Evolutionary conservation across 257 asterid genomes (phyloP), one percentile per base, ranked within the genome.

Genomic region (Solanum clarkiae): DNA sequence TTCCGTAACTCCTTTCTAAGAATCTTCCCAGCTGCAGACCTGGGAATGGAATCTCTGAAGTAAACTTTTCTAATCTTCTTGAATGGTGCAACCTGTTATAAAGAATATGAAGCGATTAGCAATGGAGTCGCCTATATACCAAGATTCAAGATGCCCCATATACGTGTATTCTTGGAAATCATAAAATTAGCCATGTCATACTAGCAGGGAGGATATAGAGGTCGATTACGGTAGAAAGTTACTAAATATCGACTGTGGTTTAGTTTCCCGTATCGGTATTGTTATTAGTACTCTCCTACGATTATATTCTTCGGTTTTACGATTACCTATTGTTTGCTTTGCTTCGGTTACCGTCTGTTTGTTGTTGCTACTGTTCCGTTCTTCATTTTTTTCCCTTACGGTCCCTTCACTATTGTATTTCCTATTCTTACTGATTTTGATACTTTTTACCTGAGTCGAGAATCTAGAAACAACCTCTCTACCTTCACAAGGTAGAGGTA

Each of bases 21-120:
- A 45, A 93, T 91, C 92, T 95, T 95, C 77, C 97, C 97, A 15
- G 94, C 90, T 0, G 93, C 86, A 26, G 95, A 89, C 59, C 93
- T 89, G 2, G 98, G 97, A 70, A 94, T 87, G 14, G 92, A 89
- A 51, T 84, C 32, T 53, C 89, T 84, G 24, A 92, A 93, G 72
- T 84, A 87, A 40, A 95, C 93, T 88, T 89, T 92, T 66, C 98
- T 92, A 84, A 95, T 93, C 89, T 93, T 94, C 93, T 95, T 95
- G 89, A 94, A 91, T 29, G 98, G 96, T 69, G 97, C 92, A 86
- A 95, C 98, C 98, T 95, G 92, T 83, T 86, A 71, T 4, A 13
- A 47, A 42, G 17, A 84, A 74, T 10, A 10, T 18, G 45, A 24
- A 29, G 59, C 0, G 12, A 42, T 47, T 12, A 63, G 32, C 45